These are phyloP conservation scores for Chaetomiaceae sp. DNA, from an alignment of 2,329 filamentous ascomycete genomes.

Conservation along the genomic window DNA sequence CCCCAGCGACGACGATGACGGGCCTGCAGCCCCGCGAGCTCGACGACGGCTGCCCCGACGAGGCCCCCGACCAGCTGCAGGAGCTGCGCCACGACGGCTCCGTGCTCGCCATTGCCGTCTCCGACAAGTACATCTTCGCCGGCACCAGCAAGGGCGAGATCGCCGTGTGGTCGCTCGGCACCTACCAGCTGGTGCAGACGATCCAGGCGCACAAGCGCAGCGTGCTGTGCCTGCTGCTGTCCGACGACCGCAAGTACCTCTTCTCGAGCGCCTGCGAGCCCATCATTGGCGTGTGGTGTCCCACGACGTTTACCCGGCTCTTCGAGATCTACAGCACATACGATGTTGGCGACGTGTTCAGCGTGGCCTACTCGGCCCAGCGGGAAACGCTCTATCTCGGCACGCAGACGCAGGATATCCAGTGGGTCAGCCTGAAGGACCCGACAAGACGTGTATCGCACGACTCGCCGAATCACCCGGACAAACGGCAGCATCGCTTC, in stretches of 20 bases:
- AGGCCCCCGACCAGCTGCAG: constrained; percentile 61
- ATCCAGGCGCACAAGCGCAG: constrained; percentile 89
- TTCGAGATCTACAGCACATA: constrained; percentile 91
- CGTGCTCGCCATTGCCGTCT: constrained; percentile 76
- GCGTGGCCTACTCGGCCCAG: constrained; percentile 76
- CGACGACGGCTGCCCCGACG: constrained; percentile 25
- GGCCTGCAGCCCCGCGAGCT: constrained; percentile 19
- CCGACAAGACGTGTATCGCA: constrained; percentile 52
- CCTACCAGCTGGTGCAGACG: constrained; percentile 71
- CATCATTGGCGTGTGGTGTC: constrained; percentile 90
- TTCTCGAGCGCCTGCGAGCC: constrained; percentile 93
- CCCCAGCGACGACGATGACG: constrained; percentile 18
- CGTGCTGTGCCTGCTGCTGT: constrained; percentile 77
- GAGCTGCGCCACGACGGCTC: constrained; percentile 71
- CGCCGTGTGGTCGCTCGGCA: constrained; percentile 81
- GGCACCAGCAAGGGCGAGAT: constrained; percentile 94
- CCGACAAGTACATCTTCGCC: constrained; percentile 76
- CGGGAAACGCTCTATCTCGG: constrained; percentile 83
- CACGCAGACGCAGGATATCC: constrained; percentile 88
- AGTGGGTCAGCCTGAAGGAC: constrained; percentile 78
- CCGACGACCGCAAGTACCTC: constrained; percentile 60
- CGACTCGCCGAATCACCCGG: constrained; percentile 63
- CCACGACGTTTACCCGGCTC: constrained; percentile 64
- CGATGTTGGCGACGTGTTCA: constrained; percentile 94
- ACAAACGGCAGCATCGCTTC: constrained; percentile 75